phyloP scores from a whole-genome alignment of 257 asterid species.

The Eustoma russellianum region DNA sequence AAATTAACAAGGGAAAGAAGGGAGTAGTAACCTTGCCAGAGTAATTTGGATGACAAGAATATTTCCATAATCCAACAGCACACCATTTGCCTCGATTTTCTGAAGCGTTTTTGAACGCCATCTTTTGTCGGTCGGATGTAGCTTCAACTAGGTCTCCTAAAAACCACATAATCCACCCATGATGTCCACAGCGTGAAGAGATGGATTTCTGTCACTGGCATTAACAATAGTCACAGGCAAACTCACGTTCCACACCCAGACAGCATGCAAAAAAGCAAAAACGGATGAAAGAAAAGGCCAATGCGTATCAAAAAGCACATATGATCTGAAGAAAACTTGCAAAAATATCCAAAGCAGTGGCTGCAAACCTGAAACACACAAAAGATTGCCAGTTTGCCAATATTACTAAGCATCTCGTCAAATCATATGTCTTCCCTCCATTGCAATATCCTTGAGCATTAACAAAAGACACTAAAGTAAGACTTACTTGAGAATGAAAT shows the following conservation, averaged over 20 bases:
- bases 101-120: conserved; percentile 55
- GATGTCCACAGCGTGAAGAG: conserved; percentile 52
- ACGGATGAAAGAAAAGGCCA: conserved; percentile 1
- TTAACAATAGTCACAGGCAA: conserved; percentile 87
- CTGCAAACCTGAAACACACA: conserved; percentile 75
- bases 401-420: conserved; percentile 70
- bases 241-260: conserved; percentile 99
- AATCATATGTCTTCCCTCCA: conserved; percentile 99
- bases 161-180: conserved; percentile 82
- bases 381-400: conserved; percentile 70
- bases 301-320: not conserved
- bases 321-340: not conserved
- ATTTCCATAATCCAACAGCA: conserved; percentile 72
- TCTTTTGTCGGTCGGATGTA: conserved; percentile 80
- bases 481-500: too few relatives aligned
- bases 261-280: conserved; percentile 39
- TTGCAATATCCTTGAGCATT: conserved; percentile 48
- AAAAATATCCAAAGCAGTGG: not conserved
- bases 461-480: conserved; percentile 1
- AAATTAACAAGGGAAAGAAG: not conserved
- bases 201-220: conserved; percentile 59
- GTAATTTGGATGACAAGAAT: conserved; percentile 96
- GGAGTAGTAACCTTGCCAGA: conserved; percentile 73
- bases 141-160: conserved; percentile 65
- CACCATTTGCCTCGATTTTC: conserved; percentile 90